These are phyloP conservation scores for Trypanosoma caninum DNA, from an alignment of 208 protist species.

Conservation along the genomic window DNA sequence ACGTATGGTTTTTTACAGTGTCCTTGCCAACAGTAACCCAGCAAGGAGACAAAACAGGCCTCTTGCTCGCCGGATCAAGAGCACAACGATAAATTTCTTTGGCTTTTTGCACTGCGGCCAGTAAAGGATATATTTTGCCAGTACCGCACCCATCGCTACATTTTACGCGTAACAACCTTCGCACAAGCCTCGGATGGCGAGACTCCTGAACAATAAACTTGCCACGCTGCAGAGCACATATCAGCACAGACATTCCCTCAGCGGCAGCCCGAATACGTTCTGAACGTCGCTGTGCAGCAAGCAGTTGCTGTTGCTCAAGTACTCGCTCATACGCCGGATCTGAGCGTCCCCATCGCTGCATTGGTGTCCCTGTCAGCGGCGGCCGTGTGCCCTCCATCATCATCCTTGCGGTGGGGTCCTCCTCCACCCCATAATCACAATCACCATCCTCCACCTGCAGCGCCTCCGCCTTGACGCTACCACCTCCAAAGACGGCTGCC, in stretches of 20 bases:
- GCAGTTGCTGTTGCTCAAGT: conserved; percentile 67
- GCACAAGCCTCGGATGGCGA: conserved; percentile 47
- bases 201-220: conserved; percentile 58
- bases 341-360: conserved; percentile 37
- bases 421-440: not conserved
- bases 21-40: conserved; percentile 35
- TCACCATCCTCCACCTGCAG: conserved; percentile 11
- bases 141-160: not conserved
- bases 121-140: conserved; percentile 35
- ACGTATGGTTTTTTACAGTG: conserved; percentile 30
- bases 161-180: conserved; percentile 39
- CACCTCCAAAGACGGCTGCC: conserved; percentile 7
- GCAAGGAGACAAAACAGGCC: conserved; percentile 21
- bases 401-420: not conserved
- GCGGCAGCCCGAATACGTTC: conserved; percentile 68
- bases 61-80: conserved; percentile 8
- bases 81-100: conserved; percentile 7
- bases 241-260: conserved; percentile 35
- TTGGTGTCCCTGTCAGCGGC: conserved; percentile 51
- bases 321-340: conserved; percentile 70
- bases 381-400: conserved; percentile 47
- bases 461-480: conserved; percentile 29
- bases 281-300: conserved; percentile 66
- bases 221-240: conserved; percentile 47
- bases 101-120: conserved; percentile 22